Percentiles rank a stretch among this genome's conserved stretches.
Conservation (phyloP, 371 early-diverging fungal genomes). For the Mucor lusitanicus region DNA sequence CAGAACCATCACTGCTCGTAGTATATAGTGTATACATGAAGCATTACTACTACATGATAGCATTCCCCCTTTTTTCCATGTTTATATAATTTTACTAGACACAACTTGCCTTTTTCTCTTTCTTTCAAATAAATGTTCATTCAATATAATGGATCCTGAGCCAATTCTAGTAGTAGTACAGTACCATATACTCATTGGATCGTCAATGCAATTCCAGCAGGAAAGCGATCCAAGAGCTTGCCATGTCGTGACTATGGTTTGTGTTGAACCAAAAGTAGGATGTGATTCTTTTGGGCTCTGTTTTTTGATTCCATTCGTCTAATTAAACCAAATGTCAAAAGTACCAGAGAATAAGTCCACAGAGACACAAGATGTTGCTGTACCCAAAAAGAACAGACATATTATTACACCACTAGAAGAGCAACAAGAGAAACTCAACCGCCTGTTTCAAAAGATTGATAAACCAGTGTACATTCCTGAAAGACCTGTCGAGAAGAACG, state of each 20-base stretch:
- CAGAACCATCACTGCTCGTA: no score
- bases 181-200: no score
- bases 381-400: constrained; percentile 30
- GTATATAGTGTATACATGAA: no score
- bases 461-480: constrained; percentile 73
- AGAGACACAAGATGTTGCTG: not conserved
- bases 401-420: constrained; percentile 49
- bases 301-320: no score
- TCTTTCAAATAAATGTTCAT: not conserved
- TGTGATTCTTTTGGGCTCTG: no score
- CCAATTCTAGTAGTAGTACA: no score
- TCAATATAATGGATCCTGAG: not conserved
- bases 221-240: not conserved
- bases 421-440: constrained; percentile 71
- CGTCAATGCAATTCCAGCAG: not conserved
- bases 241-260: not conserved
- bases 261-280: no score
- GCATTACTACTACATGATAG: no score
- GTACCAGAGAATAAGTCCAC: not conserved
- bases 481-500: constrained; percentile 34
- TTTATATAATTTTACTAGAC: not conserved
- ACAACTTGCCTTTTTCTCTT: not conserved
- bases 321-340: constrained; percentile 1
- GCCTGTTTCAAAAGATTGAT: constrained; percentile 78
- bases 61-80: not conserved